Evolutionary conservation across 257 asterid genomes (phyloP).

Genomic region (Capsicum rhomboideum): DNA sequence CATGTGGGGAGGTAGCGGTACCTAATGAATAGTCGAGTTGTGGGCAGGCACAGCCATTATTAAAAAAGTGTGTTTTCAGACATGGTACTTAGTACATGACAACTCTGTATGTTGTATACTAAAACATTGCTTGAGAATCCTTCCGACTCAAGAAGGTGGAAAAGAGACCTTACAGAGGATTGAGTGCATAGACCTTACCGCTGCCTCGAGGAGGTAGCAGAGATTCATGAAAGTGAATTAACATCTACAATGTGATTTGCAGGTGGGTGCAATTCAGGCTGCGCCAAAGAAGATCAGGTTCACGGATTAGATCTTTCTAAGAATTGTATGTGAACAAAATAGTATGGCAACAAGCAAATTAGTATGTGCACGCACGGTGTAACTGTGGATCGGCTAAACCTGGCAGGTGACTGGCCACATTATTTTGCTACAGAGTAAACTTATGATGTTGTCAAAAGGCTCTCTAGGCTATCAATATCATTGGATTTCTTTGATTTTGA

Average conservation of each 20-base stretch:
- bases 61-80: background rate
- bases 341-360: background rate
- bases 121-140: background rate
- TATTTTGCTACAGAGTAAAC: background rate
- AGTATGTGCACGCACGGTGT: background rate
- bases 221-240: background rate
- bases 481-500: background rate
- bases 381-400: background rate
- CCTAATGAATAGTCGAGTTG: background rate
- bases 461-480: background rate
- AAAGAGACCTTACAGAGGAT: background rate
- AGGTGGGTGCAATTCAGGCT: slow-evolving; percentile 57
- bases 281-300: slow-evolving; percentile 82
- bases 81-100: background rate
- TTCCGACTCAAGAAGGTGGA: background rate
- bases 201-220: no score
- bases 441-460: background rate
- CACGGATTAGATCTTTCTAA: slow-evolving; percentile 15
- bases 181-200: no score
- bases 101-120: background rate
- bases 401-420: no score
- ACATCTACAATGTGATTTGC: slow-evolving; percentile 4
- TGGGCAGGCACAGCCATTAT: background rate
- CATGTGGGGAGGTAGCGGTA: background rate
- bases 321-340: background rate